phyloP scores from a whole-genome alignment of 75 land plant species.

The Pinus taeda region DNA sequence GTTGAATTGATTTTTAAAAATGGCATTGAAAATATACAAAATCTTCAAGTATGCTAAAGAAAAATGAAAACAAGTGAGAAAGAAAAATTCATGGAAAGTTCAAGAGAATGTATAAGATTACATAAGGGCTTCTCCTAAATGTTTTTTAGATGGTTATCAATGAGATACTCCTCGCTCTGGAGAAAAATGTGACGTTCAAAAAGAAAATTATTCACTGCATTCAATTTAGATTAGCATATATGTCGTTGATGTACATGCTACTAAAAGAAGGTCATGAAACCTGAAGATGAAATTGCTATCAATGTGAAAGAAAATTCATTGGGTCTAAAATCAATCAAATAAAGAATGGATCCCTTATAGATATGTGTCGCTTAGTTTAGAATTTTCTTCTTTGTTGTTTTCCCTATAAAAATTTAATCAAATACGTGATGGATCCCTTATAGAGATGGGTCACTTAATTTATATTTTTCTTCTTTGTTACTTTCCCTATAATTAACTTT shows the following conservation, averaged over 20 bases:
- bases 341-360: constrained; percentile 45
- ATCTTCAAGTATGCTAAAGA: not conserved
- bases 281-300: not conserved
- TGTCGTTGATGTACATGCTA: constrained; percentile 13
- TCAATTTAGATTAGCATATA: constrained; percentile 11
- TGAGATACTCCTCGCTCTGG: constrained; percentile 2
- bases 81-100: not conserved
- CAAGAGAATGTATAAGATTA: not conserved
- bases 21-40: not conserved
- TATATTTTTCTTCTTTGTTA: too few relatives aligned
- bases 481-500: too few relatives aligned
- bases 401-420: too few relatives aligned
- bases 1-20: not conserved
- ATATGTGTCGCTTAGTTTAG: constrained; percentile 24
- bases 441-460: too few relatives aligned
- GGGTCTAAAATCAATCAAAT: constrained; percentile 21
- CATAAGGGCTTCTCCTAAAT: not conserved
- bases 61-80: constrained; percentile 1
- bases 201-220: constrained; percentile 10
- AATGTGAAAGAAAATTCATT: constrained; percentile 1
- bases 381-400: not conserved
- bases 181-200: constrained; percentile 7
- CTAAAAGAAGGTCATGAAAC: not conserved
- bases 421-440: too few relatives aligned
- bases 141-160: not conserved